Base-by-base conservation (phyloP, 768 basidiomycete species). In the Phaeotremella skinneri region DNA sequence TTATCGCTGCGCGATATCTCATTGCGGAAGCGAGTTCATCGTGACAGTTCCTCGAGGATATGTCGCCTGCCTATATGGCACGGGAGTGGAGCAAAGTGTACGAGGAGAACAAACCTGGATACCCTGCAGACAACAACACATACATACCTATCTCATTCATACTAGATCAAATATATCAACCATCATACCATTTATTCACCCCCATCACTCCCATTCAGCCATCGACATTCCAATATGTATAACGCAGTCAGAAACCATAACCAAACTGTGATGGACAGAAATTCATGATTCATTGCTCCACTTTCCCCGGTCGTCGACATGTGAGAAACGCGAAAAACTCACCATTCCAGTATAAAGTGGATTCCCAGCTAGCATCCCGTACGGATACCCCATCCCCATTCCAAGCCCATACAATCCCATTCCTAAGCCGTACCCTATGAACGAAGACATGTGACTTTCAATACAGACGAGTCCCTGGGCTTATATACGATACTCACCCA, bases 281-380 rank as follows among this genome's bases (percentile, higher is more conserved):
- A 31, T 4, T 5, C 23, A 47, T 27, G 55, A 30, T 13, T n/a
- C n/a, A n/a, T n/a, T n/a, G n/a, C n/a, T n/a, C n/a, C n/a, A n/a
- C n/a, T n/a, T n/a, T n/a, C n/a, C n/a, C n/a, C n/a, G 52, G 32
- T 23, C 25, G 23, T 26, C 42, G 51, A 50, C 23, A 14, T 7
- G 1, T 26, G 23, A 34, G 50, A 59, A n/a, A 55, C 3, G 5
- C 3, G 6, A n/a, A 25, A 25, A 13, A 64, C 68, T 59, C 49
- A 67, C 68, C 65, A 70, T 64, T 17, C 68, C 68, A 30, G 62
- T 64, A 52, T 69, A 72, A 6, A 52, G 67, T 4, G 70, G 70
- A 37, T 66, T 63, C 6, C 32, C 54, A 20, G 51, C 59, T 57
- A 64, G 61, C 57, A 64, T 67, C 1, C 65, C 68, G 30, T 70